Conservation (phyloP, 345 rosid genomes). For the Mallotus nudiflorus region DNA sequence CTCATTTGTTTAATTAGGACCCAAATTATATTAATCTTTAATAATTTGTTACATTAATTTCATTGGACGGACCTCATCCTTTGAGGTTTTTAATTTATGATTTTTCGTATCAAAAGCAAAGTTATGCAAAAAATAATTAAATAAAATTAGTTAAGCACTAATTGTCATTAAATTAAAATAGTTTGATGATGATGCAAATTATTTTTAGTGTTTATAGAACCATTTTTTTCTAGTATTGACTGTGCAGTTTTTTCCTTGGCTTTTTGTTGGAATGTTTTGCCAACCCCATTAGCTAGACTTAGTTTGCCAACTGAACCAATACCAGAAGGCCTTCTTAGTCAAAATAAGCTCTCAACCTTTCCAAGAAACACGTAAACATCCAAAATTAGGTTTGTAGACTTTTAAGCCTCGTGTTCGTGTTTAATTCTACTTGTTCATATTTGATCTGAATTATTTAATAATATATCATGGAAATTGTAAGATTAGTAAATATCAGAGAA, state of each 20-base stretch:
- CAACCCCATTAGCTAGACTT: background rate
- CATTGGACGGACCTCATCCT: constrained; percentile 2
- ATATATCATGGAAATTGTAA: too few species aligned
- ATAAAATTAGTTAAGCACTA: background rate
- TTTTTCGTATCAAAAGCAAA: background rate
- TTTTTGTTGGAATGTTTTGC: constrained; percentile 1
- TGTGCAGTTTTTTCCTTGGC: background rate
- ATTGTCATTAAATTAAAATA: background rate
- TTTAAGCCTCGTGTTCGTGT: background rate
- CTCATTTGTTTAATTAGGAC: too few species aligned
- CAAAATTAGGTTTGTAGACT: constrained; percentile 10
- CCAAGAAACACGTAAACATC: background rate
- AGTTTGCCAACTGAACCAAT: background rate
- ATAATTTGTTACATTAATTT: background rate
- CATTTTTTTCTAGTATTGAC: background rate
- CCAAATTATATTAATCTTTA: background rate
- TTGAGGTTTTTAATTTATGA: background rate
- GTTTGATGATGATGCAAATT: background rate
- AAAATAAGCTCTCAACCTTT: background rate
- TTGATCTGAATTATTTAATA: background rate
- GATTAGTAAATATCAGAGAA: too few species aligned
- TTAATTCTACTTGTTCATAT: background rate
- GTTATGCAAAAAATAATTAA: background rate
- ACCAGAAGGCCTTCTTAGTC: background rate
- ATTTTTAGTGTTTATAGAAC: background rate